Conservation (phyloP, 768 basidiomycete species). For the Suillus brevipes region DNA sequence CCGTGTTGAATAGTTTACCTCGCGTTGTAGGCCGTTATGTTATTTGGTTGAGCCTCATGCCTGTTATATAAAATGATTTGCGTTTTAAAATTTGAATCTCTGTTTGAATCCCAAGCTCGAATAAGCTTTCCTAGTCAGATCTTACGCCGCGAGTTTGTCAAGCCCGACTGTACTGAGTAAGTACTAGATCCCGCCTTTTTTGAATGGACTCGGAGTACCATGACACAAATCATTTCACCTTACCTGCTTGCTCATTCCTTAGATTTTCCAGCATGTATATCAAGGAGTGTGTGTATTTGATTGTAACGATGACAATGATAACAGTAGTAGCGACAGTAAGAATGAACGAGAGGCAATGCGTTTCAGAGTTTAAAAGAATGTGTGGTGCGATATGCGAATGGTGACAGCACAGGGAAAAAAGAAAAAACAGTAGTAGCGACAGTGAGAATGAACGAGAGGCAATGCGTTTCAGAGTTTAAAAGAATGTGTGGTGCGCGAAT, state of each 20-base stretch:
- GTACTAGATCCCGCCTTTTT: not conserved
- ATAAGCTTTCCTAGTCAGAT: not conserved
- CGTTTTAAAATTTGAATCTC: not conserved
- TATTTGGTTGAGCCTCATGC: not conserved
- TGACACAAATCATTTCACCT: not conserved
- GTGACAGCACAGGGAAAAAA: too few species aligned
- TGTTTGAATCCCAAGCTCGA: not conserved
- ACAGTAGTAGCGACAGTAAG: not conserved
- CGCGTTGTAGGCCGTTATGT: constrained; percentile 2
- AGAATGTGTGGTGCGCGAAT: not conserved
- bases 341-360: not conserved
- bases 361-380: not conserved
- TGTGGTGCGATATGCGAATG: not conserved
- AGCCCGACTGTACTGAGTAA: not conserved
- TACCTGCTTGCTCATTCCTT: not conserved
- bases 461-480: not conserved
- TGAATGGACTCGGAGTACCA: not conserved
- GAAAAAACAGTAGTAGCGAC: not conserved
- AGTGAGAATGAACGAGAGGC: not conserved
- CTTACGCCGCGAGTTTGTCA: not conserved
- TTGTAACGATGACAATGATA: not conserved
- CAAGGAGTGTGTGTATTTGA: not conserved
- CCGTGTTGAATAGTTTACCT: constrained; percentile 3
- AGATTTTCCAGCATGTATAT: not conserved
- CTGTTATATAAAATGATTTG: not conserved